phyloP scores from a whole-genome alignment of 345 rosid species.

The Adansonia digitata region DNA sequence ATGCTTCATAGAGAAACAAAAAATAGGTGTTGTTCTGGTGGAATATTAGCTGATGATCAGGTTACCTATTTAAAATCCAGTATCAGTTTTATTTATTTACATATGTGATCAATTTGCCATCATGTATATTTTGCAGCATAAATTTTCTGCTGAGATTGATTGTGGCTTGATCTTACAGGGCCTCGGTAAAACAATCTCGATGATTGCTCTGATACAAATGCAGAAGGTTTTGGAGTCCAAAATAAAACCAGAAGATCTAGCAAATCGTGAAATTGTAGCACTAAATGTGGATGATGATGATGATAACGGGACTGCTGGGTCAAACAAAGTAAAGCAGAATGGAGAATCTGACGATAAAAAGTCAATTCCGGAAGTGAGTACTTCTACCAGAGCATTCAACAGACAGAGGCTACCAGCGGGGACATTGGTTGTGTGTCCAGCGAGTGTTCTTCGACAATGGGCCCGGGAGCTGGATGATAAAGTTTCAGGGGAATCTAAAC shows the following conservation, averaged over 20 bases:
- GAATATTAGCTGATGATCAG: conserved; percentile 99
- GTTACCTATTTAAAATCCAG: conserved; percentile 27
- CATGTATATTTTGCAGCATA: conserved; percentile 1
- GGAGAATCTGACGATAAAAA: conserved; percentile 35
- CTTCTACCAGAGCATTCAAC: conserved; percentile 39
- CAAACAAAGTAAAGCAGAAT: conserved; percentile 33
- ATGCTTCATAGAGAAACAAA: conserved; percentile 91
- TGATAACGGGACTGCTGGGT: conserved; percentile 31
- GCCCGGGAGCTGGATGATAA: conserved; percentile 84
- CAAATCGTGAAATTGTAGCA: conserved; percentile 57
- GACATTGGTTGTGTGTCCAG: conserved; percentile 95
- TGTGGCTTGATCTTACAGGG: conserved; percentile 49
- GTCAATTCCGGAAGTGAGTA: conserved; percentile 40
- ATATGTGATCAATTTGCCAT: neutral
- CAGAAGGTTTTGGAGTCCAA: conserved; percentile 55
- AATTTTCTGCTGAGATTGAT: neutral
- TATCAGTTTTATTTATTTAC: neutral
- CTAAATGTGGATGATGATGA: conserved; percentile 65
- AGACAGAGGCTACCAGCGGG: conserved; percentile 75
- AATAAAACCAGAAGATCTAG: conserved; percentile 41
- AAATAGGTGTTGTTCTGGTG: conserved; percentile 76
- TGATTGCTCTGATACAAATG: conserved; percentile 87
- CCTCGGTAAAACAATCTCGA: conserved; percentile 93
- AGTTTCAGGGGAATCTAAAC: conserved; percentile 66
- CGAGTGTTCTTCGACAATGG: conserved; percentile 94